These are phyloP conservation scores for Saccharomycopsis schoenii DNA, from an alignment of 805 yeast species.

Conservation along the genomic window DNA sequence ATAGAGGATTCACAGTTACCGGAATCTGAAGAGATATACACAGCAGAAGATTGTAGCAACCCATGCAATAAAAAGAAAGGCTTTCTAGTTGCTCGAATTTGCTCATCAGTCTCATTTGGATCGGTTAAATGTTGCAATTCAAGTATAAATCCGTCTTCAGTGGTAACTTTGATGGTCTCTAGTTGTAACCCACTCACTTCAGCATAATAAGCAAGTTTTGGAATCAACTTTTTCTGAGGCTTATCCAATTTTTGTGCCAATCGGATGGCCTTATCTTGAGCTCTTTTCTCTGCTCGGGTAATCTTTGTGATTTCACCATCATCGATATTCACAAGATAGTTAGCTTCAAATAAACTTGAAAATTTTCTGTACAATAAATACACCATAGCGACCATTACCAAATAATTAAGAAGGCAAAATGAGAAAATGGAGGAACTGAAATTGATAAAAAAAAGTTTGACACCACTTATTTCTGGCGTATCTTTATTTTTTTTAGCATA, in stretches of 20 bases:
- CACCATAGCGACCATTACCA: neutral
- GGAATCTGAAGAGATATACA: constrained; percentile 75
- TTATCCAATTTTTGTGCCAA: neutral
- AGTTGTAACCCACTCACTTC: constrained; percentile 49
- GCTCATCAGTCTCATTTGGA: constrained; percentile 26
- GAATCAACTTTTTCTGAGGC: constrained; percentile 26
- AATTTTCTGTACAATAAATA: neutral
- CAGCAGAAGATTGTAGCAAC: constrained; percentile 75
- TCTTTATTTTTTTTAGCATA: neutral
- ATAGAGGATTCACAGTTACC: constrained; percentile 49
- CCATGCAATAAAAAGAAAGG: constrained; percentile 85
- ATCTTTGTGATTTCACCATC: neutral
- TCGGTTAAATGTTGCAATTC: constrained; percentile 43
- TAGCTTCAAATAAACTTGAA: neutral
- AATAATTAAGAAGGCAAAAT: neutral
- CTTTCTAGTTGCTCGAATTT: constrained; percentile 25
- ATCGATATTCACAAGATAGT: neutral
- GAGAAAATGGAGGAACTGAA: neutral
- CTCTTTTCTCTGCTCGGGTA: neutral
- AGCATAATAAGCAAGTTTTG: constrained; percentile 62
- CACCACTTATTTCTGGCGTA: neutral
- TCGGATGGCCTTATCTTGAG: neutral
- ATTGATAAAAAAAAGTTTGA: neutral
- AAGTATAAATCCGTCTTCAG: constrained; percentile 75
- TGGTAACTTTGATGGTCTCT: constrained; percentile 48